A percentile compares a stretch with the other conserved stretches of the same genome.
Evolutionary conservation across 2,329 filamentous ascomycete species (phyloP).

Genomic region (Claviceps sp.): DNA sequence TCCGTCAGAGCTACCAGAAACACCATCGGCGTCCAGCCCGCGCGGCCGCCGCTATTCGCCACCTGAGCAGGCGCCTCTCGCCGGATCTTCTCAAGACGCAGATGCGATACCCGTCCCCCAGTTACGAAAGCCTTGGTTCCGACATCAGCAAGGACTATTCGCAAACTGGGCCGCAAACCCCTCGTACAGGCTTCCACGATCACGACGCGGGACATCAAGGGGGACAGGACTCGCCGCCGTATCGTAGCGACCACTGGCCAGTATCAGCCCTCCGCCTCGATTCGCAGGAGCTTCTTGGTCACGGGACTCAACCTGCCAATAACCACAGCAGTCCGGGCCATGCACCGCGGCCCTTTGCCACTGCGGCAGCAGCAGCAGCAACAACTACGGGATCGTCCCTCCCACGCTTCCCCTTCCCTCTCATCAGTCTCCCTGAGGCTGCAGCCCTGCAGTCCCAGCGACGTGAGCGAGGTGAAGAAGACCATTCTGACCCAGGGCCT

Average conservation of each 20-base stretch:
- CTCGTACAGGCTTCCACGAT: background rate
- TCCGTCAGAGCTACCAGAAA: constrained; percentile 11
- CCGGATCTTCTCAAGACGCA: constrained; percentile 1
- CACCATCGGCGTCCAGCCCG: constrained; percentile 9
- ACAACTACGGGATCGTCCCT: constrained; percentile 2
- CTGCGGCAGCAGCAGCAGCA: constrained; percentile 12
- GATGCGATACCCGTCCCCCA: constrained; percentile 11
- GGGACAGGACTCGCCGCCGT: background rate
- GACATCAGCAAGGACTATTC: constrained; percentile 5
- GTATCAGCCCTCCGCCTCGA: background rate
- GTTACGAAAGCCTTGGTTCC: constrained; percentile 20
- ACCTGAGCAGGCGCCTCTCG: constrained; percentile 16
- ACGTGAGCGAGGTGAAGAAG: constrained; percentile 22
- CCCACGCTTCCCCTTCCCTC: constrained; percentile 20
- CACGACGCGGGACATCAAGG: background rate
- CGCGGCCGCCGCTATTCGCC: constrained; percentile 12
- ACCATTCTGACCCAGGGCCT: constrained; percentile 19
- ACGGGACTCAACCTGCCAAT: background rate
- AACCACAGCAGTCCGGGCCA: background rate
- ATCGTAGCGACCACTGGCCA: background rate
- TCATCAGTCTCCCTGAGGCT: constrained; percentile 25
- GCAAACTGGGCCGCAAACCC: background rate
- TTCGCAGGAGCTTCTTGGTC: constrained; percentile 5
- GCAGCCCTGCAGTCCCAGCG: constrained; percentile 20
- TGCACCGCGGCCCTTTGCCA: constrained; percentile 3